Evolutionary conservation across 305 asterid genomes (phyloP), one percentile per base, ranked within the genome.

Genomic region (Ajuga reptans): DNA sequence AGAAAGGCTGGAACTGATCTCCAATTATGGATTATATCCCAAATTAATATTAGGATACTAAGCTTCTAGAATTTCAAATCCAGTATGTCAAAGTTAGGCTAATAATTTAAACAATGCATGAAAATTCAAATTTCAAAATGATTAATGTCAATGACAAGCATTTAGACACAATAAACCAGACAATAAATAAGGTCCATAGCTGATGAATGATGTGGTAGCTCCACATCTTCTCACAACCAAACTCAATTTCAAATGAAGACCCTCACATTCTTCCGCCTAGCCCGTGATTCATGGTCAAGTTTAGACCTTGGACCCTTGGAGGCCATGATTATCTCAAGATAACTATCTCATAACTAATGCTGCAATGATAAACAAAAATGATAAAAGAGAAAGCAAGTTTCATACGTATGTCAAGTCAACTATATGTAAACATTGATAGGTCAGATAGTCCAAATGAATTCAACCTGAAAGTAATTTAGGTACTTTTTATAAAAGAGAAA

Each of bases 251-350:
- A 54, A 69, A 46, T 66, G 24, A 41, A 52, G 24, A 74, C 27
- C 66, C 72, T 73, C 76, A 93, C 99, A 96, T 91, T 93, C 67
- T 85, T 97, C 66, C 96, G 84, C 85, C 75, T 87, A 64, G 95
- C 92, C 58, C 97, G 85, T 6, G 96, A 80, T 73, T 93, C 99
- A 87, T 89, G 91, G 84, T 93, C 99, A 77, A 82, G 90, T 73
- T 86, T 93, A 72, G 89, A 89, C 87, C 93, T 88, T 63, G 89
- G 93, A 85, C 97, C 99, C 87, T 91, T 93, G 67, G 99, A 91
- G 90, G 96, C 97, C 99, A 93, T 93, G 79, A 63, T 72, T 79
- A 76, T 74, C 71, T 71, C 68, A 58, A 57, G 66, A 80, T 71
- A 69, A 66, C 82, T 84, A 84, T 69, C 81, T 77, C 94, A 85